Base-by-base conservation (phyloP, 2,329 filamentous ascomycete genomes). In the Fusarium sp. region DNA sequence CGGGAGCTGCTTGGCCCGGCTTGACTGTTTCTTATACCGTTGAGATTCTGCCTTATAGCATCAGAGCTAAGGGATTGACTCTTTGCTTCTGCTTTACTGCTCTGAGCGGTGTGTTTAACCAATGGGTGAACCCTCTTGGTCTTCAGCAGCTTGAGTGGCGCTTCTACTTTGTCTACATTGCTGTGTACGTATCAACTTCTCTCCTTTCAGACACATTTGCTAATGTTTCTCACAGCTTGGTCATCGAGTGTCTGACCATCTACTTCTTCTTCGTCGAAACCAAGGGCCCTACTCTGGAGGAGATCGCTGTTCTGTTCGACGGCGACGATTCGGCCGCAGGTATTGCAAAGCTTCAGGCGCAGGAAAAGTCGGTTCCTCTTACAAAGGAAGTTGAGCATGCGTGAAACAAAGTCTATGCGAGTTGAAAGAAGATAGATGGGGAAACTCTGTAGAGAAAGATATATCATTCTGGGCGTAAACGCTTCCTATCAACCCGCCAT, bases 221-320 rank as follows among this genome's bases (percentile, higher is more conserved):
- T 66, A 35, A 70, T 25, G 6, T 38, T 0, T 0, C 1, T 37
- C 8, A 2, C 9, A 77, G 76, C 0, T 52, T 78, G 54, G 64
- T 78, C 0, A 68, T 78, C 1, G 76, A 78, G 35, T 78, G 74
- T 32, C 47, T 78, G 0, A 62, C 77, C 0, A 78, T 78, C 4
- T 78, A 77, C 60, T 77, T 78, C 61, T 77, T 77, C 58, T 78
- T 78, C 6, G 76, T 78, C 0, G 76, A 78, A 57, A 78, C 76
- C 1, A 75, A 30, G 2, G 76, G 75, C 0, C 76, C 73, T 1
- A 77, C 76, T 1, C 4, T 78, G 33, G 76, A 78, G 4, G 76
- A 78, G 25, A 78, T 78, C 35, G 76, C 76, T 4, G 73, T 78
- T 1, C 7, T 78, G 1, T 78, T 78, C 4, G 75, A 78, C 30